Evolutionary conservation across 23 red algal genomes (phyloP), one percentile per base, ranked within the genome.

Genomic region (Pyropia yezoensis): DNA sequence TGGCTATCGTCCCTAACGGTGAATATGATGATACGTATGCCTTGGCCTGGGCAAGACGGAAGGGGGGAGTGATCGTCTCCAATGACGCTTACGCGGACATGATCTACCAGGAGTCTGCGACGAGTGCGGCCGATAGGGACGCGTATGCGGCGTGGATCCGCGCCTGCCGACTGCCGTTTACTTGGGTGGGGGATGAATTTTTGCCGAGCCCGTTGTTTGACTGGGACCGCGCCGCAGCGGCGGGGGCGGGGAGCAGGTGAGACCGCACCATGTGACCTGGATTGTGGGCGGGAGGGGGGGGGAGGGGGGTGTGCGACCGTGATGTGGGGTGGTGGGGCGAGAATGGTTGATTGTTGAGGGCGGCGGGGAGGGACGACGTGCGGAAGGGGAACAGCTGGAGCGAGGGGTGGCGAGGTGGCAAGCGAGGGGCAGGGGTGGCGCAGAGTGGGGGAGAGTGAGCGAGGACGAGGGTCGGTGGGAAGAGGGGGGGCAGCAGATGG

Each of bases 1-100:
- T 90, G 27, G 76, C 80, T 23, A 52, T 76, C 6, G 71, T 67
- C 20, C 87, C 87, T 18, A 69, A 61, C 21, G 29, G 52, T 64
- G 87, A 90, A 39, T 90, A 90, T 65, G 87, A 90, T 65, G 87
- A 90, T 18, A 34, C 75, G 30, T 90, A 90, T 33, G 71, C 66
- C 4, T 53, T 72, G 28, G 52, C 73, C 54, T 82, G 66, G 73
- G 87, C 87, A 32, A 26, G 79, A 30, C 59, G 21, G 26, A 24
- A 74, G 33, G 33, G 27, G 24, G 76, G 70, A 12, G 52, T 90
- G 24, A 57, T 90, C 14, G 76, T 90, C 23, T 78, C 71, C 57
- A 90, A 90, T 32, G 87, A 90, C 61, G 22, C 52, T 4, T 90
- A 80, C 59, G 45, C 50, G 26, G 87, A 90, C 67, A 50, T 71